phyloP scores from a whole-genome alignment of 2,329 filamentous ascomycete species.

The Penicillium italicum region DNA sequence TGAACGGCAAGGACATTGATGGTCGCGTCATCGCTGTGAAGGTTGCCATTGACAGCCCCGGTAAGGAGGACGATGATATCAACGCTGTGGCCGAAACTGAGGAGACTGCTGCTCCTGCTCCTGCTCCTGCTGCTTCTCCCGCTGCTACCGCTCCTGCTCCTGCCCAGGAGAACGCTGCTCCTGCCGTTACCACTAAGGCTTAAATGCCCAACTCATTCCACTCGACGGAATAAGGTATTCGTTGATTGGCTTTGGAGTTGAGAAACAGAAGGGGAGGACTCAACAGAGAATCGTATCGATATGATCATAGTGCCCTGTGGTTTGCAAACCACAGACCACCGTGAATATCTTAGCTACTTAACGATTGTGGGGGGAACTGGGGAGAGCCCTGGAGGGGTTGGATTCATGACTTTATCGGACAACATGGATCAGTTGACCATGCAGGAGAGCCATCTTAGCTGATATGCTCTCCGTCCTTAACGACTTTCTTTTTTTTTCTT shows the following conservation, averaged over 20 bases:
- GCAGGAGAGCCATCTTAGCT: constrained; percentile 23
- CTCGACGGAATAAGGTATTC: constrained; percentile 15
- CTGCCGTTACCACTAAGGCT: constrained; percentile 19
- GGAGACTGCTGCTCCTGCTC: constrained; percentile 41
- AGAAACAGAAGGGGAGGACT: constrained; percentile 8
- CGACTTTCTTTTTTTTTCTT: constrained; percentile 36
- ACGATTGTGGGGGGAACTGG: constrained; percentile 20
- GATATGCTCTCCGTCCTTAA: constrained; percentile 27
- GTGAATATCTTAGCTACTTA: constrained; percentile 28
- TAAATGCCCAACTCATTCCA: constrained; percentile 29
- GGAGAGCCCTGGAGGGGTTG: constrained; percentile 15
- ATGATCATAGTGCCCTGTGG: constrained; percentile 24
- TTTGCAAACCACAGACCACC: background rate
- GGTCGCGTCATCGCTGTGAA: constrained; percentile 99
- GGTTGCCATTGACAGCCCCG: constrained; percentile 98
- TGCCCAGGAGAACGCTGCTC: constrained; percentile 27
- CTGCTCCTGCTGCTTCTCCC: constrained; percentile 30
- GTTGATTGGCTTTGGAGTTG: constrained; percentile 13
- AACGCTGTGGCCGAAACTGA: constrained; percentile 47
- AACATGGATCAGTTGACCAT: constrained; percentile 23
- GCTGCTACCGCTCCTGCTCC: constrained; percentile 38
- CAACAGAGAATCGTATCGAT: constrained; percentile 20
- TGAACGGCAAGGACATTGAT: constrained; percentile 99
- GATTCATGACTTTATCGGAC: constrained; percentile 27
- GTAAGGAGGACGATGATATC: constrained; percentile 85